A percentile compares a stretch with the other conserved stretches of the same genome.
Evolutionary conservation across 1,284 basidiomycete genomes (phyloP).

Genomic region (Marasmius sp.): DNA sequence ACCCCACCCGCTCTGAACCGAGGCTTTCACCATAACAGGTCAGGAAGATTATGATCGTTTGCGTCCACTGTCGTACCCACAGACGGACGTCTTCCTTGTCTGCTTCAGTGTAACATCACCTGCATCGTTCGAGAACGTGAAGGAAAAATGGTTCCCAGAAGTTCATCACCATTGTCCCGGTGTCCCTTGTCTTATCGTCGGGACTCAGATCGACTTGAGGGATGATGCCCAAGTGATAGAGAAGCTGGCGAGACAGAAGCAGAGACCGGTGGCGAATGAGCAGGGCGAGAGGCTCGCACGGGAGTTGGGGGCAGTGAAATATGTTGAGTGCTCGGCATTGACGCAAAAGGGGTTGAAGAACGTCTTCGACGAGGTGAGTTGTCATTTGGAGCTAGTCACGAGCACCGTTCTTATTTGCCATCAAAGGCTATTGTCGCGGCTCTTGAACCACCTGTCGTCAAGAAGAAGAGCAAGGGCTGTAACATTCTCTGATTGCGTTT

Average conservation of each 20-base stretch:
- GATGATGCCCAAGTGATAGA: conserved; percentile 93
- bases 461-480: conserved; percentile 11
- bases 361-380: conserved; percentile 95
- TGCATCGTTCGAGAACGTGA: conserved; percentile 99
- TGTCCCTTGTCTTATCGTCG: conserved; percentile 97
- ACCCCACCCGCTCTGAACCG: conserved; percentile 2
- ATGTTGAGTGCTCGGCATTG: conserved; percentile 98
- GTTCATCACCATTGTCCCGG: conserved; percentile 99
- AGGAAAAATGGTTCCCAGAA: conserved; percentile 99
- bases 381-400: conserved; percentile 11
- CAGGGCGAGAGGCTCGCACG: conserved; percentile 92
- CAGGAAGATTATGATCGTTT: conserved; percentile 99
- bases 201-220: conserved; percentile 97
- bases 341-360: conserved; percentile 99
- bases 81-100: conserved; percentile 99
- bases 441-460: conserved; percentile 8
- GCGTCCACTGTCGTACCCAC: conserved; percentile 97
- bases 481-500: conserved; percentile 8
- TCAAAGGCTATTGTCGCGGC: conserved; percentile 95
- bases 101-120: conserved; percentile 99
- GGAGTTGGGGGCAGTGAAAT: conserved; percentile 97
- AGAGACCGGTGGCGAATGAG: conserved; percentile 87
- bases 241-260: conserved; percentile 95
- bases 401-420: conserved; percentile 13
- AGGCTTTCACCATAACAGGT: conserved; percentile 46